Evolutionary conservation across 495 filamentous ascomycete species (phyloP), one percentile per base, ranked within the genome.

Genomic region (Neurospora sp.): DNA sequence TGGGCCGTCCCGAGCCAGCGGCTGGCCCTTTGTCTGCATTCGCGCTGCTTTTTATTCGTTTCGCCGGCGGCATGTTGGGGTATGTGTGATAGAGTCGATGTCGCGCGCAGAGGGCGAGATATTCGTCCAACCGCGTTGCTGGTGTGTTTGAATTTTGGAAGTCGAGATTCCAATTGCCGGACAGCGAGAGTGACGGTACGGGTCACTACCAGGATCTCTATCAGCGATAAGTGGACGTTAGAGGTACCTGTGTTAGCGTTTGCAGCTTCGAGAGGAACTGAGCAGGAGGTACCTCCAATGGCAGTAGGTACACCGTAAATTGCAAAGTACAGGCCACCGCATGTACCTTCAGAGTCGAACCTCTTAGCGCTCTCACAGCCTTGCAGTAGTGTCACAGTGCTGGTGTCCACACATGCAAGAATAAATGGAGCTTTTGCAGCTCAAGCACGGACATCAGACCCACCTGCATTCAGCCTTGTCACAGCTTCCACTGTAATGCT

Each of bases 51-150:
- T 84, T 86, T 72, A 84, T 76, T 77, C 84, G 80, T 76, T 87
- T 87, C 48, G 85, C 82, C 73, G 81, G 84, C 77, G 83, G 84
- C 85, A 87, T 87, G 23, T 72, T 78, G 70, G 73, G 41, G 38
- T 39, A 48, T 27, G 12, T 39, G 37, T 20, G 7, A 41, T 37
- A 18, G 14, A 46, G 72, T 62, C 75, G 75, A 71, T 72, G 72
- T 75, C 73, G 77, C 71, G 74, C 70, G 71, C 70, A 59, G 71
- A 42, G 72, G 39, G 73, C 70, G 54, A 66, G 54, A 66, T 35
- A 31, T 66, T 66, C 54, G 54, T 66, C 54, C 54, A 66, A 16
- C 54, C 54, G 54, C 54, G 54, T 66, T 66, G 54, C 54, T 66
- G 27, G 54, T 66, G 11, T 62, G 27, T 35, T 66, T 35, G 54